Percentiles rank a stretch among this genome's conserved stretches.
Conservation (phyloP, 2,329 filamentous ascomycete genomes). For the Exophiala sp. region DNA sequence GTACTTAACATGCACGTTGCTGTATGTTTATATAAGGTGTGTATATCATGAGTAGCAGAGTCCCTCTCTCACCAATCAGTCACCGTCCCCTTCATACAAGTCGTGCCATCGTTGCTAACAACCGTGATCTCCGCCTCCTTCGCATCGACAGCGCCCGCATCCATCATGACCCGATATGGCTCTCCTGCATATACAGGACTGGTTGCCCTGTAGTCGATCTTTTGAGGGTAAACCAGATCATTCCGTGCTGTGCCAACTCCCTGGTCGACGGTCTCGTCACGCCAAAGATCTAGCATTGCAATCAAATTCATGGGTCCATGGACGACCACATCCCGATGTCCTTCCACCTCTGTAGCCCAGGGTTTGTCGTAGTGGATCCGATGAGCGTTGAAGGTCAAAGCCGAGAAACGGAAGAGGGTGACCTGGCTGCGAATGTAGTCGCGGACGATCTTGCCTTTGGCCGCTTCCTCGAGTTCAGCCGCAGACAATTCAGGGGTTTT, state of each 20-base stretch:
- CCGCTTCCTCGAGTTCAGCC: constrained; percentile 21
- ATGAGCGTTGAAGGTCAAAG: constrained; percentile 42
- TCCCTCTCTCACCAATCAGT: constrained; percentile 27
- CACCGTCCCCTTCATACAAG: constrained; percentile 33
- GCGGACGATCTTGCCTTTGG: constrained; percentile 27
- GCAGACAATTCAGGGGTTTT: constrained; percentile 24
- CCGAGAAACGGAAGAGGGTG: constrained; percentile 42
- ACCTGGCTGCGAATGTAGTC: constrained; percentile 36
- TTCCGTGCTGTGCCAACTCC: constrained; percentile 20
- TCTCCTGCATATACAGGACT: constrained; percentile 47
- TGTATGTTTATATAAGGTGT: too few species aligned
- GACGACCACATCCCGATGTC: constrained; percentile 40
- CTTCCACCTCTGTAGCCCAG: constrained; percentile 41
- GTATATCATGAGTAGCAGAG: too few species aligned
- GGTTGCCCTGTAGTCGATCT: constrained; percentile 46
- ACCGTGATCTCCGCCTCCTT: constrained; percentile 31
- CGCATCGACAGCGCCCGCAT: constrained; percentile 29
- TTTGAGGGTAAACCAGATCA: constrained; percentile 35
- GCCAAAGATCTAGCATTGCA: constrained; percentile 41
- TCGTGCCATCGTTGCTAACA: constrained; percentile 29
- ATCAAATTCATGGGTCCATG: constrained; percentile 42
- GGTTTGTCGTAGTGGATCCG: constrained; percentile 43
- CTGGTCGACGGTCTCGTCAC: constrained; percentile 33
- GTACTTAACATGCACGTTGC: too few species aligned
- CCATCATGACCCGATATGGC: constrained; percentile 42